These are phyloP conservation scores for Trichophyton benhamiae DNA, from an alignment of 2,329 filamentous ascomycete species.

Conservation along the genomic window DNA sequence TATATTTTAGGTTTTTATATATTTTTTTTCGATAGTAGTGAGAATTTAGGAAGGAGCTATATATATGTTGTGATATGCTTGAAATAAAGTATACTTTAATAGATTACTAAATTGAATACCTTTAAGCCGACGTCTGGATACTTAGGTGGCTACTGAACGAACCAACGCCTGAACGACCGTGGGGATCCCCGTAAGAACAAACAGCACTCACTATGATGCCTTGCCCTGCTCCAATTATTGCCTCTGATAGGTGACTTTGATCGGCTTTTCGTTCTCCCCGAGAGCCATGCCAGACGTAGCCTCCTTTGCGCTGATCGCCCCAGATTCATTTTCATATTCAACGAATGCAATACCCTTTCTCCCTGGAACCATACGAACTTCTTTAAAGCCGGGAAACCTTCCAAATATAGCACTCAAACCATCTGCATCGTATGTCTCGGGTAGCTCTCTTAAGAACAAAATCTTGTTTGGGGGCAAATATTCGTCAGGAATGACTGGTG, in stretches of 20 bases:
- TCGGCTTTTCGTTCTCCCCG: constrained; percentile 58
- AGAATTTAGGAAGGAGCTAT: neutral
- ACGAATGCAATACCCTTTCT: constrained; percentile 86
- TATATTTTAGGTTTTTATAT: constrained; percentile 48
- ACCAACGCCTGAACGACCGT: constrained; percentile 13
- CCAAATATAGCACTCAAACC: constrained; percentile 68
- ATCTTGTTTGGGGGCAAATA: constrained; percentile 97
- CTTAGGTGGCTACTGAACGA: neutral
- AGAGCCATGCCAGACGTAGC: constrained; percentile 75
- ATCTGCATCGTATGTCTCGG: constrained; percentile 74
- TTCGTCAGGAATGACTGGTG: constrained; percentile 82
- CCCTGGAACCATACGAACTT: constrained; percentile 79
- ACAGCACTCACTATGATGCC: neutral
- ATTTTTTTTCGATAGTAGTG: neutral
- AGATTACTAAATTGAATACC: neutral
- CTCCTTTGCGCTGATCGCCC: constrained; percentile 88
- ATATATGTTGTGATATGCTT: neutral
- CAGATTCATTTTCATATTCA: constrained; percentile 83
- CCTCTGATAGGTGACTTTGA: constrained; percentile 94
- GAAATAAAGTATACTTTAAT: neutral
- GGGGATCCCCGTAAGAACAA: neutral
- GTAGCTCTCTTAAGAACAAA: constrained; percentile 83
- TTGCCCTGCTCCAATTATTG: constrained; percentile 42
- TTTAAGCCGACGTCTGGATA: neutral
- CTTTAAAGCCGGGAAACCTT: constrained; percentile 85